phyloP scores from a whole-genome alignment of 2,329 filamentous ascomycete genomes.

The Zalaria sp. region DNA sequence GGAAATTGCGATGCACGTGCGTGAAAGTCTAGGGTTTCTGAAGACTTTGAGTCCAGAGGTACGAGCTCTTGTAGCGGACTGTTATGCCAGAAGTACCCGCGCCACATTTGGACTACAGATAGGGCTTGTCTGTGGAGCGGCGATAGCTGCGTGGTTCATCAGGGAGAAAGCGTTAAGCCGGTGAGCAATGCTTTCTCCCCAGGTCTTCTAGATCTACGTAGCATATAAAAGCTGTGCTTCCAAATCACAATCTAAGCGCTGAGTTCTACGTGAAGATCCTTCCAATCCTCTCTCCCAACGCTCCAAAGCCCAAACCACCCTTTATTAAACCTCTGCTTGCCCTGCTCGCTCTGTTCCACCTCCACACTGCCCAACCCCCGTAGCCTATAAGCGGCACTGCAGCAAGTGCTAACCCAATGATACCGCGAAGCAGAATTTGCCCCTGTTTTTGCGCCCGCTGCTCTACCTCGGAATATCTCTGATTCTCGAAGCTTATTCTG shows the following conservation, averaged over 20 bases:
- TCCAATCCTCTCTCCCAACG: conserved; percentile 7
- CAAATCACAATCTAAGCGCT: background rate
- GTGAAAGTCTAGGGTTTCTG: conserved; percentile 58
- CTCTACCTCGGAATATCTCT: conserved; percentile 75
- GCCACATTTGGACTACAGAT: conserved; percentile 38
- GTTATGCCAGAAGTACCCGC: conserved; percentile 47
- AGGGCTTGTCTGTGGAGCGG: conserved; percentile 35
- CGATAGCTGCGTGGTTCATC: conserved; percentile 29
- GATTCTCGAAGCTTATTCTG: conserved; percentile 84
- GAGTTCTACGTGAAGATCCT: conserved; percentile 9
- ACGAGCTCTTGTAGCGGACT: conserved; percentile 45
- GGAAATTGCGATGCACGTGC: conserved; percentile 53
- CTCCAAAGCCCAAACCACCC: conserved; percentile 3
- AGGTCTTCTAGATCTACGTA: background rate
- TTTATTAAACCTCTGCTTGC: conserved; percentile 1
- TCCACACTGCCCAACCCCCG: conserved; percentile 14
- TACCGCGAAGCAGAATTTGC: conserved; percentile 19
- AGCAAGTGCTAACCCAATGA: conserved; percentile 34
- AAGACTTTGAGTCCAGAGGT: conserved; percentile 46
- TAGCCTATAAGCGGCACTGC: conserved; percentile 13
- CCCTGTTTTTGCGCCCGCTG: conserved; percentile 56
- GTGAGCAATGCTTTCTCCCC: background rate
- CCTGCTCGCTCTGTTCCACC: conserved; percentile 10
- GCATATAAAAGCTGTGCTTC: background rate
- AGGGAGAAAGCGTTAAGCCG: conserved; percentile 22